Evolutionary conservation across 192 early-diverging fungal genomes (phyloP).

Genomic region (Pecoramyces ruminantium): DNA sequence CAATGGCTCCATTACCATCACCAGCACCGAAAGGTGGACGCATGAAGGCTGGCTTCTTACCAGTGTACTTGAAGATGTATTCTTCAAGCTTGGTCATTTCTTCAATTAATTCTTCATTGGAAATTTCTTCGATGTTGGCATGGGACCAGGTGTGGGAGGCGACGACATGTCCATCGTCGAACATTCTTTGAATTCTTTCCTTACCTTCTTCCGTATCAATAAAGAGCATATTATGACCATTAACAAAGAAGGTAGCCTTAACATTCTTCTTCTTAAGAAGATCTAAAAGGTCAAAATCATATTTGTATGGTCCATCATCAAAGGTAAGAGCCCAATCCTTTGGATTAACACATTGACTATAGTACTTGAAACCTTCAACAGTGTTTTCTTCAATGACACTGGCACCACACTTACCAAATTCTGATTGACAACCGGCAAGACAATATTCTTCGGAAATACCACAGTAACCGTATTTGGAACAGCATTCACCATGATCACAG

Average conservation of each 20-base stretch:
- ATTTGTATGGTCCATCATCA: conserved; percentile 14
- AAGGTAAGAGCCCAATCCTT: too few relatives aligned
- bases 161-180: conserved; percentile 20
- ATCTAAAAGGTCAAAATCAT: conserved; percentile 7
- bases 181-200: conserved; percentile 8
- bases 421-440: too few relatives aligned
- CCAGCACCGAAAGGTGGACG: conserved; percentile 30
- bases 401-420: too few relatives aligned
- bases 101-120: too few relatives aligned
- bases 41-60: too few relatives aligned
- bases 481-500: too few relatives aligned
- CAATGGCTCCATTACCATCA: conserved; percentile 5
- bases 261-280: conserved; percentile 7
- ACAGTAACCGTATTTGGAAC: too few relatives aligned
- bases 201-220: not conserved
- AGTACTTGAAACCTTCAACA: too few relatives aligned
- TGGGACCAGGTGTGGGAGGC: conserved; percentile 29
- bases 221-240: conserved; percentile 28
- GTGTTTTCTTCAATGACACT: too few relatives aligned
- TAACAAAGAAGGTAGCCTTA: too few relatives aligned
- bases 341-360: too few relatives aligned
- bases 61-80: not conserved
- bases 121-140: conserved; percentile 12
- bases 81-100: not conserved
- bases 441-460: too few relatives aligned